phyloP scores from a whole-genome alignment of 2,329 filamentous ascomycete genomes.

The Neopestalotiopsis rosae region DNA sequence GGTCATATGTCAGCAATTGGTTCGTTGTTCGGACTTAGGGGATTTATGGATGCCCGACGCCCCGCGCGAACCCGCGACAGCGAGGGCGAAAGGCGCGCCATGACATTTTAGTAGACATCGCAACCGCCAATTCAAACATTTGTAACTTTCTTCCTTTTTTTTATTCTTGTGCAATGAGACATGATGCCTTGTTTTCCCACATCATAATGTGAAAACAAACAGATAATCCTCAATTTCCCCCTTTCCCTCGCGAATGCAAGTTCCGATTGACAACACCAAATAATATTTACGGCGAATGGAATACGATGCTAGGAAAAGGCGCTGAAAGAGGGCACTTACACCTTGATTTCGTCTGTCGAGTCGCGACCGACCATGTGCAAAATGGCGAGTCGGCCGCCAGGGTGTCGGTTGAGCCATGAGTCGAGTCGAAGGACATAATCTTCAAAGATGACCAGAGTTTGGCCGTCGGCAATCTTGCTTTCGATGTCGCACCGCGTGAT shows the following conservation, averaged over 20 bases:
- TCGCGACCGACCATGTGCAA: conserved; percentile 66
- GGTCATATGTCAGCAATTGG: conserved; percentile 29
- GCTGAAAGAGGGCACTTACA: conserved; percentile 45
- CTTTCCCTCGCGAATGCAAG: not conserved
- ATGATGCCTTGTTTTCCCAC: too few species aligned
- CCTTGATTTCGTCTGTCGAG: conserved; percentile 63
- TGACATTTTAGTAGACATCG: conserved; percentile 2
- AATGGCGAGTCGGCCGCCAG: conserved; percentile 63
- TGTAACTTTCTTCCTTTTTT: not conserved
- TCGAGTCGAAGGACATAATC: conserved; percentile 60
- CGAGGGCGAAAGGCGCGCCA: not conserved
- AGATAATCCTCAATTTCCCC: not conserved
- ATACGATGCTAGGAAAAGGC: not conserved
- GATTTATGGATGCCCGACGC: not conserved
- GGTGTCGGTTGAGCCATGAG: conserved; percentile 63
- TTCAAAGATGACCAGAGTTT: conserved; percentile 61
- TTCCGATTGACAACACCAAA: not conserved
- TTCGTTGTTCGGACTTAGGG: conserved; percentile 10
- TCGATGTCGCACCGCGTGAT: conserved; percentile 53
- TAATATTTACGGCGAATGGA: not conserved
- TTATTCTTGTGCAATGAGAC: not conserved
- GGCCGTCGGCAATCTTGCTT: conserved; percentile 58
- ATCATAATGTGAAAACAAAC: not conserved
- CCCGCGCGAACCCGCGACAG: not conserved
- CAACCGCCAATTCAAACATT: not conserved